Evolutionary conservation across 441 rosid genomes (phyloP).

Genomic region (Pelargonium myrrhifolium): DNA sequence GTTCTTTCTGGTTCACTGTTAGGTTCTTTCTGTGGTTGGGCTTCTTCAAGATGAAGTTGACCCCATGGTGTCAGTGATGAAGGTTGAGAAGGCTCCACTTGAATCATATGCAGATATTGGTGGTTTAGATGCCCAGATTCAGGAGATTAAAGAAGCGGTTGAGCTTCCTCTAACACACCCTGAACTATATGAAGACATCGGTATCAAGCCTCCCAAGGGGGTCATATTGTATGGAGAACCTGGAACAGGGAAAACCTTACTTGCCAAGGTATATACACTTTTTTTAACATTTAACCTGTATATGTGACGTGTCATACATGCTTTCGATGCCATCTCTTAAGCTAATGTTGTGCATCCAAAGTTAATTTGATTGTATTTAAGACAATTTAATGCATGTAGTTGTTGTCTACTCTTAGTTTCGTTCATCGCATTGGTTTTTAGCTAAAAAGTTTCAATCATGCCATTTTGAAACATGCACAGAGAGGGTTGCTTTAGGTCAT

Average conservation of each 20-base stretch:
- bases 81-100: conserved; percentile 94
- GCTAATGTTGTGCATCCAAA: no score
- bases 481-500: neutral
- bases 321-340: no score
- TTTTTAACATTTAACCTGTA: no score
- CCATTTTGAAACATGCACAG: neutral
- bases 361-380: neutral
- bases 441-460: neutral
- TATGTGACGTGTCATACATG: no score
- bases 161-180: conserved; percentile 98
- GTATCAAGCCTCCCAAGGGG: conserved; percentile 92
- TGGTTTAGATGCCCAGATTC: conserved; percentile 94
- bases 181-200: conserved; percentile 88
- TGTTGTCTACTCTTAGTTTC: neutral
- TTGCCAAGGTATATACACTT: conserved; percentile 54
- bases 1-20: conserved; percentile 11
- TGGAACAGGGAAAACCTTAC: conserved; percentile 91
- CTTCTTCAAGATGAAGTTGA: conserved; percentile 93
- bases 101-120: conserved; percentile 87
- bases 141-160: conserved; percentile 92
- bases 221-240: conserved; percentile 95
- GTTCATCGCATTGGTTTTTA: neutral
- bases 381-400: neutral
- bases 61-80: conserved; percentile 99
- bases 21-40: conserved; percentile 91